Evolutionary conservation across 768 basidiomycete genomes (phyloP), one percentile per base, ranked within the genome.

Genomic region (Aureoboletus auriporus): DNA sequence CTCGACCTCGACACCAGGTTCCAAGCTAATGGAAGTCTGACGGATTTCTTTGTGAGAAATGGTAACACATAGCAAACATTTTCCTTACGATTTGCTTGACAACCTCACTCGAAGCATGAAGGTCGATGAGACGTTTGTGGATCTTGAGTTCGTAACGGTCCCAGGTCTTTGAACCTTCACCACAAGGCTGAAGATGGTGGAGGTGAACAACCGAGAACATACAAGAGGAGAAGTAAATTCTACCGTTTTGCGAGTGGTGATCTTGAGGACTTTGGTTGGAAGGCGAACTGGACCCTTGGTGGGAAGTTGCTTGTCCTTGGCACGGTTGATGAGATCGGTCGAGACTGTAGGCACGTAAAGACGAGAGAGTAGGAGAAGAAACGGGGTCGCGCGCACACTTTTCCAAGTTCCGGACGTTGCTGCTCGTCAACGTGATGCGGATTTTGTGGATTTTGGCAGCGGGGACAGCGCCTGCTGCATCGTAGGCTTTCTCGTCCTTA

Each of bases 91-190:
- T 99, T 75, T 98, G 95, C 82, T 98, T 99, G 76, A 99, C 96
- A 59, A 97, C 89, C 75, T 98, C 96, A 69, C 90, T 90, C 54
- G 94, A 95, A 44, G 96, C 94, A 79, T 95, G 92, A 60, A 99
- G 78, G 78, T 99, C 96, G 65, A 99, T 98, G 70, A 99, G 80
- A 65, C 96, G 90, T 78, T 99, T 99, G 86, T 99, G 95, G 54
- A 99, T 79, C 79, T 94, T 94, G 75, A 99, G 86, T 75, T 99
- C 95, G 75, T 93, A 98, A 63, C 91, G 85, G 75, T 99, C 96
- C 96, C 96, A 99, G 68, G 96, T 99, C 86, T 99, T 99, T 61
- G 96, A 97, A 79, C 96, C 96, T 75, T 98, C 96, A 91, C 96
- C 96, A 67, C 96, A 98, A 73, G 96, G 90, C 91, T 96, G 61